phyloP scores from a whole-genome alignment of 2,329 filamentous ascomycete species.

The Raffaelea arxii region DNA sequence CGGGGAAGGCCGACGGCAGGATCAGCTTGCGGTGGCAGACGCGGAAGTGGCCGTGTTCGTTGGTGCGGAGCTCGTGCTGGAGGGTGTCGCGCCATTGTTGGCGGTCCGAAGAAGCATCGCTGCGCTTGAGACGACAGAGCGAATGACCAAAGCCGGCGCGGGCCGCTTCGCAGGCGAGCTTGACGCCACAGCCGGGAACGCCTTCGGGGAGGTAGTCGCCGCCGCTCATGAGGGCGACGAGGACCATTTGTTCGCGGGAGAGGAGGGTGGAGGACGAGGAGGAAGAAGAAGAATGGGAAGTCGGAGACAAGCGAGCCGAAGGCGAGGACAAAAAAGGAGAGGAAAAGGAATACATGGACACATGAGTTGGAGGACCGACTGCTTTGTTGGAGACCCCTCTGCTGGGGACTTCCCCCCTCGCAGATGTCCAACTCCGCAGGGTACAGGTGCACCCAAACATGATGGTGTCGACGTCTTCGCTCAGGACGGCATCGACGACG shows the following conservation, averaged over 20 bases:
- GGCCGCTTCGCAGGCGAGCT: slow-evolving; percentile 82
- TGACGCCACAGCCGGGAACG: slow-evolving; percentile 77
- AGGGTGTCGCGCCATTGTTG: slow-evolving; percentile 63
- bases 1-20: slow-evolving; percentile 76
- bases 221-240: slow-evolving; percentile 89
- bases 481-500: slow-evolving; percentile 85
- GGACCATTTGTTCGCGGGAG: slow-evolving; percentile 80
- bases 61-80: slow-evolving; percentile 67
- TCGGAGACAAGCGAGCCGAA: slow-evolving; percentile 46
- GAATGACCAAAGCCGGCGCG: slow-evolving; percentile 75
- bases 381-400: slow-evolving; percentile 65
- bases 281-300: no score
- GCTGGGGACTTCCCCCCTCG: slow-evolving; percentile 16
- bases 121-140: slow-evolving; percentile 54
- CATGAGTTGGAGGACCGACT: slow-evolving; percentile 63
- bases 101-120: slow-evolving; percentile 46
- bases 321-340: no score
- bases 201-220: slow-evolving; percentile 90
- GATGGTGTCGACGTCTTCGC: slow-evolving; percentile 91
- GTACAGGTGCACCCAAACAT: slow-evolving; percentile 88
- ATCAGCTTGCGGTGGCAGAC: slow-evolving; percentile 62
- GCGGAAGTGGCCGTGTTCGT: slow-evolving; percentile 72
- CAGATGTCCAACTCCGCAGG: slow-evolving; percentile 70
- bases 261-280: slow-evolving; percentile 39
- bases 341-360: slow-evolving; percentile 75